These are phyloP conservation scores for Triticum timopheevii DNA, from an alignment of 176 grass and related monocot species.

Conservation along the genomic window DNA sequence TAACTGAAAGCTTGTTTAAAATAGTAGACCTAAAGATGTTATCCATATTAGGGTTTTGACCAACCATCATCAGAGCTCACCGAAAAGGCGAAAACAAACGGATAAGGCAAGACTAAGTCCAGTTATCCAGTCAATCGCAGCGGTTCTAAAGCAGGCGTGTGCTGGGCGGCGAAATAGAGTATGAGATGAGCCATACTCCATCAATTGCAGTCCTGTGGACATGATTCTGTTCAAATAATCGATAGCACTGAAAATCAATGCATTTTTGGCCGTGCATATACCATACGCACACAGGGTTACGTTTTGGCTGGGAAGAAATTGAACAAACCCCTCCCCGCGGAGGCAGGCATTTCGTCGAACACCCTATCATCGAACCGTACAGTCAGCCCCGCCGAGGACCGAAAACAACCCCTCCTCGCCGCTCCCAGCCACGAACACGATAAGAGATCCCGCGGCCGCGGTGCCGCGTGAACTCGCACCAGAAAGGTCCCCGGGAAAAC, in stretches of 20 bases:
- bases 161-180: background rate
- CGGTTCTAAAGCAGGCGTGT: background rate
- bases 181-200: background rate
- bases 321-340: no score
- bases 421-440: background rate
- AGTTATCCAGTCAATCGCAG: background rate
- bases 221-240: background rate
- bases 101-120: background rate
- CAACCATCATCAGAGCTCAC: background rate
- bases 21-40: background rate
- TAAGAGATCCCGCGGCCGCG: background rate
- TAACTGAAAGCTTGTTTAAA: background rate
- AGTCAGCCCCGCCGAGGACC: background rate
- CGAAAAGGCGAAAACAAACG: background rate
- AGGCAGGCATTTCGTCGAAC: constrained; percentile 23
- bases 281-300: background rate
- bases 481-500: background rate
- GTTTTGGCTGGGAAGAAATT: no score
- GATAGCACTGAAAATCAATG: background rate
- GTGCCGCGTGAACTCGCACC: background rate
- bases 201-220: background rate
- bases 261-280: no score
- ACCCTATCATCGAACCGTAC: background rate
- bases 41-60: background rate
- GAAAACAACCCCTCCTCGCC: background rate